phyloP scores from a whole-genome alignment of 2,329 filamentous ascomycete genomes.

The Cercospora citrullina region DNA sequence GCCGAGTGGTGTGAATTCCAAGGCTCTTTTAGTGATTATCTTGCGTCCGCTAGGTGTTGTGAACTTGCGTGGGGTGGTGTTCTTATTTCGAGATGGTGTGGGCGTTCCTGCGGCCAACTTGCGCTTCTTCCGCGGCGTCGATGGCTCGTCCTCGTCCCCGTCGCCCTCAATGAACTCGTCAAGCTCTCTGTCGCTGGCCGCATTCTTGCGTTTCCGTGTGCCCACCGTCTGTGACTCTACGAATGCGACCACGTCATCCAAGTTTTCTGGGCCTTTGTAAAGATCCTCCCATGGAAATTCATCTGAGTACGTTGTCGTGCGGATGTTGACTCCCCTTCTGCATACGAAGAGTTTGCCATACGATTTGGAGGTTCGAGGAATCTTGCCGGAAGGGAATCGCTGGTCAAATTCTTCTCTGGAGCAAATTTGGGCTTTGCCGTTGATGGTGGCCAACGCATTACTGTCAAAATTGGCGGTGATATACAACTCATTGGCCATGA shows the following conservation, averaged over 20 bases:
- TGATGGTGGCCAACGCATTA: constrained; percentile 85
- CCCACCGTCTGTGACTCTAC: constrained; percentile 73
- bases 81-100: constrained; percentile 47
- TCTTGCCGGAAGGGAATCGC: constrained; percentile 70
- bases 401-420: constrained; percentile 68
- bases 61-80: constrained; percentile 54
- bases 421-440: constrained; percentile 79
- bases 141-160: constrained; percentile 42
- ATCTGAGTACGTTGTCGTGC: constrained; percentile 86
- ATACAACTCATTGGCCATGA: constrained; percentile 81
- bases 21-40: constrained; percentile 76
- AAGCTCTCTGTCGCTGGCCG: constrained; percentile 39
- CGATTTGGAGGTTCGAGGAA: constrained; percentile 71
- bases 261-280: constrained; percentile 66
- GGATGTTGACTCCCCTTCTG: constrained; percentile 81
- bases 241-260: constrained; percentile 65
- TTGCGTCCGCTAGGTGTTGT: constrained; percentile 66
- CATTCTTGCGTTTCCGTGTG: constrained; percentile 56
- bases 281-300: constrained; percentile 91
- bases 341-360: constrained; percentile 88
- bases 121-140: constrained; percentile 50
- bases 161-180: constrained; percentile 51
- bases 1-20: constrained; percentile 94
- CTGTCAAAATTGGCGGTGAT: constrained; percentile 83
- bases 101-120: constrained; percentile 50